Conservation (phyloP, 257 asterid species). For the Ocimum tenuiflorum region DNA sequence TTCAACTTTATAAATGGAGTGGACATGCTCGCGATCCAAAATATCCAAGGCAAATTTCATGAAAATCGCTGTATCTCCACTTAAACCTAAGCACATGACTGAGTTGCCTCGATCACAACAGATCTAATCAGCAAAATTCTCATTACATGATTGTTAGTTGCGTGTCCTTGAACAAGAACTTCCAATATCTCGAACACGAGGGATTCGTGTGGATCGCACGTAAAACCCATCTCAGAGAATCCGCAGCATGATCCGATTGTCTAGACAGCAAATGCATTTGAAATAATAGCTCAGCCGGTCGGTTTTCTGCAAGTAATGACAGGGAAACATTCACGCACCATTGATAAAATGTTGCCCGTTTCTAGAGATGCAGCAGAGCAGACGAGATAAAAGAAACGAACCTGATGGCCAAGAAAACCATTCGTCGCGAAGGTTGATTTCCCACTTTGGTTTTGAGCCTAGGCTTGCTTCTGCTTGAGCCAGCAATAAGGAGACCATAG, state of each 20-base stretch:
- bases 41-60: too few species aligned
- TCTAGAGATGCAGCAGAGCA: neutral
- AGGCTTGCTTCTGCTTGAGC: conserved; percentile 95
- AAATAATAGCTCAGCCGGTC: conserved; percentile 80
- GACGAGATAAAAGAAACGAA: conserved; percentile 16
- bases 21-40: too few species aligned
- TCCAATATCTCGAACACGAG: conserved; percentile 83
- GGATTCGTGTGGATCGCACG: conserved; percentile 81
- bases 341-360: neutral
- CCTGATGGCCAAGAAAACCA: conserved; percentile 92
- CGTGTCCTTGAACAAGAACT: conserved; percentile 37
- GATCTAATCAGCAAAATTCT: neutral
- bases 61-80: too few species aligned
- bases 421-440: conserved; percentile 54
- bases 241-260: conserved; percentile 25
- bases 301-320: conserved; percentile 44
- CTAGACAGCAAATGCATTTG: conserved; percentile 72
- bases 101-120: too few species aligned
- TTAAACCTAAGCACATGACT: too few species aligned
- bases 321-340: neutral
- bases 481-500: conserved; percentile 58
- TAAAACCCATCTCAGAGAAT: conserved; percentile 50
- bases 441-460: conserved; percentile 72
- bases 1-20: too few species aligned
- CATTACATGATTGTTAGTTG: neutral